Evolutionary conservation across 192 early-diverging fungal genomes (phyloP).

Genomic region (Backusella morwellensis): DNA sequence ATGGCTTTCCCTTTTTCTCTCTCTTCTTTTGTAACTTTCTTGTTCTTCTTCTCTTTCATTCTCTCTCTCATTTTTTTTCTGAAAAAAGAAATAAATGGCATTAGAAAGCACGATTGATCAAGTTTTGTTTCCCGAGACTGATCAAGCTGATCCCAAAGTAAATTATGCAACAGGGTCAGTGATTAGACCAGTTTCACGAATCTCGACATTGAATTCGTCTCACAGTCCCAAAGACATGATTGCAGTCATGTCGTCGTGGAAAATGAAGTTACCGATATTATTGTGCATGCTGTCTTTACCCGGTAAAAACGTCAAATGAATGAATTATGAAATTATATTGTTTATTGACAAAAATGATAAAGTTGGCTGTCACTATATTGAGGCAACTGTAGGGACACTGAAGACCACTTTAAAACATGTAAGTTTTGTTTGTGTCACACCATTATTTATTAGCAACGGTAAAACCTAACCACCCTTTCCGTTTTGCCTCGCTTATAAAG

Average conservation of each 20-base stretch:
- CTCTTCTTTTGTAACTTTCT: background rate
- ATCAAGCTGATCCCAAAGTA: background rate
- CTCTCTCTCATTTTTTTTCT: background rate
- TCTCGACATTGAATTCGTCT: background rate
- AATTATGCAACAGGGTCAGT: background rate
- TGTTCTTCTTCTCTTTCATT: background rate
- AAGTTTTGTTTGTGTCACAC: constrained; percentile 10
- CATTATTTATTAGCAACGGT: background rate
- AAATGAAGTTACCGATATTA: constrained; percentile 14
- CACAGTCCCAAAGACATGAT: background rate
- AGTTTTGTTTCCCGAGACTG: background rate
- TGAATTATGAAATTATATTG: background rate
- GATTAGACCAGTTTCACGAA: background rate
- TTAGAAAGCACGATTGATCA: background rate
- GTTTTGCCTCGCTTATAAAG: constrained; percentile 29
- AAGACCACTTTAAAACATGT: constrained; percentile 26
- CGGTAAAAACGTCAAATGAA: background rate
- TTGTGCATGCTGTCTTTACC: constrained; percentile 24
- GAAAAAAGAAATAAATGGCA: background rate
- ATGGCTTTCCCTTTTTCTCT: background rate
- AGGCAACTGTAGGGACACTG: constrained; percentile 25
- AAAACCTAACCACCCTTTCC: background rate
- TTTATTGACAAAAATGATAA: background rate
- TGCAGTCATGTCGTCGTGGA: background rate
- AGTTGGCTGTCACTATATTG: constrained; percentile 24